Conservation (phyloP, 768 basidiomycete species). For the Leccinum subtestaceum region DNA sequence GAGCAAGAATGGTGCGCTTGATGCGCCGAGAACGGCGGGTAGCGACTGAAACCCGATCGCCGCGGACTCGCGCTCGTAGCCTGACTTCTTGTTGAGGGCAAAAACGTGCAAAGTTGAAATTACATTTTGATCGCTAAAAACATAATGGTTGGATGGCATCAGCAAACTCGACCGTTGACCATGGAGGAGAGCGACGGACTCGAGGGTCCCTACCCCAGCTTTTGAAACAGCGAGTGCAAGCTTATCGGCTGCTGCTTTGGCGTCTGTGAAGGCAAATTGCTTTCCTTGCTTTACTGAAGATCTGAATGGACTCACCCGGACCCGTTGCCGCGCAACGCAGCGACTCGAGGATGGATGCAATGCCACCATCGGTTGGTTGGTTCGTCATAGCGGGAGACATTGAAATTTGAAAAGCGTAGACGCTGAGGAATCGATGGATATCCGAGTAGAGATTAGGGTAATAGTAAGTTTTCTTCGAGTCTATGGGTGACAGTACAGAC, state of each 20-base stretch:
- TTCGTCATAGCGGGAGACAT: constrained; percentile 59
- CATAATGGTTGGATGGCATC: constrained; percentile 9
- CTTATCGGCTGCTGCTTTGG: constrained; percentile 79
- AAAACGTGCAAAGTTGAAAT: constrained; percentile 63
- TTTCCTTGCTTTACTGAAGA: neutral
- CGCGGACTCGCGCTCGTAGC: constrained; percentile 85
- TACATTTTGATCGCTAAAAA: constrained; percentile 55
- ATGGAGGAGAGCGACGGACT: constrained; percentile 39
- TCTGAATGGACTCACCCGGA: constrained; percentile 41
- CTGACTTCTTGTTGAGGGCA: constrained; percentile 82
- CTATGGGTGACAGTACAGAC: constrained; percentile 15
- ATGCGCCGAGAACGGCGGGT: constrained; percentile 63
- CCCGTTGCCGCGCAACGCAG: constrained; percentile 59
- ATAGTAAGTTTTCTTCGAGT: constrained; percentile 17
- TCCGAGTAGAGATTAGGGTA: constrained; percentile 16
- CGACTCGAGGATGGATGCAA: constrained; percentile 44
- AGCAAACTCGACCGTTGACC: constrained; percentile 4
- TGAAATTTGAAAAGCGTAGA: constrained; percentile 29
- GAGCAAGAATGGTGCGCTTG: constrained; percentile 71
- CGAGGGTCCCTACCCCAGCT: constrained; percentile 56
- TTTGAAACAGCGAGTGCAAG: constrained; percentile 71
- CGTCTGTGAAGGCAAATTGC: constrained; percentile 47
- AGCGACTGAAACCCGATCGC: constrained; percentile 79
- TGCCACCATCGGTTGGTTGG: constrained; percentile 40
- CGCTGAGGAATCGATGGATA: constrained; percentile 13